phyloP scores from a whole-genome alignment of 352 stramenopile species.

The Plasmopara viticola region DNA sequence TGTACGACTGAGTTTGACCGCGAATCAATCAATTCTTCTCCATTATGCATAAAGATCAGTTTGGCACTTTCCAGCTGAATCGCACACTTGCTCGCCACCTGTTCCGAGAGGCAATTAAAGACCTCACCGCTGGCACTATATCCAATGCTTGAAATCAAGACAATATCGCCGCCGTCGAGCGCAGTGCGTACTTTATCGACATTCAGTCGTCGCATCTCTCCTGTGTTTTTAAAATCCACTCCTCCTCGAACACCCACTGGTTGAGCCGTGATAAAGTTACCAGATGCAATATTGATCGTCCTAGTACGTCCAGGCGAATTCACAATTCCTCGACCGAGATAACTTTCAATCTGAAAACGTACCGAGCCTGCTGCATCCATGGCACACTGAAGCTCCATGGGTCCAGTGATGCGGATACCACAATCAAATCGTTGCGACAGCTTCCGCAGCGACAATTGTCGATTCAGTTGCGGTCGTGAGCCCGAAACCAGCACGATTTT shows the following conservation, averaged over 20 bases:
- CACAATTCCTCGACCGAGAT: constrained; percentile 74
- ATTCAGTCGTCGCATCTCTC: constrained; percentile 93
- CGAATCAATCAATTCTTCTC: constrained; percentile 81
- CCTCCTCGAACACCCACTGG: constrained; percentile 81
- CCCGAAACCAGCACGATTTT: constrained; percentile 93
- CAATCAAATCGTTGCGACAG: constrained; percentile 72
- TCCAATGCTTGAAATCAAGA: constrained; percentile 93
- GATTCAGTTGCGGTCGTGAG: constrained; percentile 92
- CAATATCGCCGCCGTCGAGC: constrained; percentile 92
- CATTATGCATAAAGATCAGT: constrained; percentile 87
- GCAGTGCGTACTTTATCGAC: constrained; percentile 86
- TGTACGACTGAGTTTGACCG: constrained; percentile 75
- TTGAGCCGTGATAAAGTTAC: constrained; percentile 96
- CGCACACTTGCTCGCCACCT: constrained; percentile 83
- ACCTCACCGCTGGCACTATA: constrained; percentile 94
- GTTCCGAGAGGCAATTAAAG: constrained; percentile 87
- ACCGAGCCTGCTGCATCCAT: constrained; percentile 93
- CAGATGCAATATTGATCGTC: constrained; percentile 90
- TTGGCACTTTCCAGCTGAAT: constrained; percentile 81
- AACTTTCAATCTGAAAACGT: constrained; percentile 86
- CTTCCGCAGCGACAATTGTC: constrained; percentile 72
- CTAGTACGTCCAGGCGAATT: constrained; percentile 66
- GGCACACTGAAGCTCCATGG: constrained; percentile 87
- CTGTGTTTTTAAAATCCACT: constrained; percentile 88
- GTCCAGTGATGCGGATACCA: constrained; percentile 88